phyloP scores from a whole-genome alignment of 192 early-diverging fungal species.

The Rhizoclosmatium sp. region DNA sequence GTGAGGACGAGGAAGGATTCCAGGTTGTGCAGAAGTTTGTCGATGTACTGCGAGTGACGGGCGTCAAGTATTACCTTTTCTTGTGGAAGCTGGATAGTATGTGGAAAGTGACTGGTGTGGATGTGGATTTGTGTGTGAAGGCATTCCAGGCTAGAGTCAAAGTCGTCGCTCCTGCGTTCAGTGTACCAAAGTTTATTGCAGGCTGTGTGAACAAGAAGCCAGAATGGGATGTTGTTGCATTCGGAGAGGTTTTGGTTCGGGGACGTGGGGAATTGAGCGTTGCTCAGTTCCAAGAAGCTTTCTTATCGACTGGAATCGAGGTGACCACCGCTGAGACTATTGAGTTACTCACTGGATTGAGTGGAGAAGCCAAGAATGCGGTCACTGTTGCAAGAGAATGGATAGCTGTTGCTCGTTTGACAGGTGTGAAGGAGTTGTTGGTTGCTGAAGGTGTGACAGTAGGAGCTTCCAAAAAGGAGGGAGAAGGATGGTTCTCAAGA shows the following conservation, averaged over 20 bases:
- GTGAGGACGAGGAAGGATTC: conserved; percentile 17
- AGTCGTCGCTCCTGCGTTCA: not conserved
- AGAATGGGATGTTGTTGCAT: conserved; percentile 15
- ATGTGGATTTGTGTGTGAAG: conserved; percentile 1
- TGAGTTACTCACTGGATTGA: conserved; percentile 1
- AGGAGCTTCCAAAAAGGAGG: not conserved
- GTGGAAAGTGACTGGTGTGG: conserved; percentile 22
- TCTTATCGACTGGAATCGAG: conserved; percentile 26
- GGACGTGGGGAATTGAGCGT: conserved; percentile 19
- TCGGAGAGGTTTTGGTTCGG: not conserved
- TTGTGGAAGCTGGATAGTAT: conserved; percentile 3
- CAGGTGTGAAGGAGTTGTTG: conserved; percentile 1
- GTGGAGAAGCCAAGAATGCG: conserved; percentile 1
- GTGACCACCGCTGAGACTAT: not conserved
- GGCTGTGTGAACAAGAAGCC: not conserved
- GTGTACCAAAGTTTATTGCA: conserved; percentile 12
- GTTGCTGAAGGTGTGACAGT: not conserved
- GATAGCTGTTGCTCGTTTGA: conserved; percentile 14
- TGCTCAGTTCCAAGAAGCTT: conserved; percentile 1
- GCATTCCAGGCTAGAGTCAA: conserved; percentile 18
- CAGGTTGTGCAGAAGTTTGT: conserved; percentile 24
- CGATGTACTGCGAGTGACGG: not conserved
- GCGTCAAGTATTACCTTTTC: conserved; percentile 26
- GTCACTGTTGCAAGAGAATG: conserved; percentile 22
- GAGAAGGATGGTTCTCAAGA: conserved; percentile 28